Evolutionary conservation across 2,329 filamentous ascomycete species (phyloP).

Genomic region (Aspergillus fumigatiaffinis): DNA sequence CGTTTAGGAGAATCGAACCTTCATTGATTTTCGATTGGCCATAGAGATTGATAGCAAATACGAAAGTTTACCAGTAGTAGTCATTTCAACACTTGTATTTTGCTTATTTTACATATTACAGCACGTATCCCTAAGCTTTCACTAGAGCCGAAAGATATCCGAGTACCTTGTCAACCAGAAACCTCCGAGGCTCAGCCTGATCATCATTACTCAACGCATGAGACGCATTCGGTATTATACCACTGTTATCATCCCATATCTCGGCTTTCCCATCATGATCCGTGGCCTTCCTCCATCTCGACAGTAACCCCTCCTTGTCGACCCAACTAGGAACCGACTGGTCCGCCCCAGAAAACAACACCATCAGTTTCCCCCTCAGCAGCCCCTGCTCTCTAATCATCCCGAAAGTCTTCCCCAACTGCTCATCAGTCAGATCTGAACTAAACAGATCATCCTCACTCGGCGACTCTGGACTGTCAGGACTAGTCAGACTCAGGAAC

Average conservation of each 20-base stretch:
- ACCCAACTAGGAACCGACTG: slow-evolving; percentile 44
- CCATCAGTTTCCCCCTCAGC: slow-evolving; percentile 40
- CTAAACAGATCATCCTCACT: slow-evolving; percentile 86
- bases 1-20: too few species aligned
- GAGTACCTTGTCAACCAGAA: slow-evolving; percentile 25
- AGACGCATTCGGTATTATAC: slow-evolving; percentile 41
- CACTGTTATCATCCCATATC: slow-evolving; percentile 48
- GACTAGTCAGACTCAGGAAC: slow-evolving; percentile 55
- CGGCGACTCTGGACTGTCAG: slow-evolving; percentile 50
- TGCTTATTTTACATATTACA: too few species aligned
- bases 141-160: slow-evolving; percentile 16
- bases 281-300: slow-evolving; percentile 40
- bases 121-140: background rate
- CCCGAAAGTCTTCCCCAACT: slow-evolving; percentile 61
- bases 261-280: slow-evolving; percentile 27
- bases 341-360: slow-evolving; percentile 47
- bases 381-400: slow-evolving; percentile 37
- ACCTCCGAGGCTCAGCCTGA: slow-evolving; percentile 25
- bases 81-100: too few species aligned
- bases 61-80: too few species aligned
- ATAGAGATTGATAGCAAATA: too few species aligned
- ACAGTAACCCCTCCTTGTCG: slow-evolving; percentile 43
- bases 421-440: slow-evolving; percentile 61
- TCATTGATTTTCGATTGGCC: too few species aligned
- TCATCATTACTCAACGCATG: slow-evolving; percentile 36